Base-by-base conservation (phyloP, 345 rosid genomes). In the Lepidium didymum region DNA sequence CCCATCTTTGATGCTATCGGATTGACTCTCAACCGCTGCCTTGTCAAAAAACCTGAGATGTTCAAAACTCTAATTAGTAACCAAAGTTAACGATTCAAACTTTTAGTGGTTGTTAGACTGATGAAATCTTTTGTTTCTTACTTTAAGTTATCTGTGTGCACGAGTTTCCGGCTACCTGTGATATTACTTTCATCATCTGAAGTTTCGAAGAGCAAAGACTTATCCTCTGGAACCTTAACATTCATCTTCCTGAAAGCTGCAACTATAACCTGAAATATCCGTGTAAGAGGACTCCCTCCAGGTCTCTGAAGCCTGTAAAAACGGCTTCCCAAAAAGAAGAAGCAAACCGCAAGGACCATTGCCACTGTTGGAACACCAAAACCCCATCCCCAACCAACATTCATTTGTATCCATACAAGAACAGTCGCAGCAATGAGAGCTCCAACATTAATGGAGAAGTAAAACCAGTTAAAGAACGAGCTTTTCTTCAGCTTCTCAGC, bases 381-480 rank as follows among this genome's bases (percentile, higher is more conserved):
- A 4, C 97, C 97, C 96, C 96, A 94, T 4, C 85, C 93, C 99
- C 97, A 91, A 13, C 97, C 94, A 7, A 91, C 99, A 53, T 94
- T 88, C 96, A 89, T 94, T 75, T 94, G 97, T 63, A 88, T 86
- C 91, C 92, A 94, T 40, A 94, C 97, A 69, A 94, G 80, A 41
- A 94, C 85, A 6, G 95, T 88, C 8, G 99, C 83, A 35, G 95
- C 99, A 54, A 94, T 45, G 19, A 94, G 88, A 5, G 96, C 97
- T 35, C 97, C 99, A 4, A 94, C 50, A 46, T 94, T 94, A 73
- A 94, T 85, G 5, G 96, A 88, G 62, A 94, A 77, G 83, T 91
- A 94, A 70, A 94, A 94, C 98, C 98, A 93, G 62, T 93, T 93
- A n/a, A 93, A 93, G 72, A 92, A 93, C 2, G 96, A 87, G 53